A percentile compares a stretch with the other conserved stretches of the same genome.
Conservation (phyloP, 2,329 filamentous ascomycete genomes). For the Zopfia rhizophila region DNA sequence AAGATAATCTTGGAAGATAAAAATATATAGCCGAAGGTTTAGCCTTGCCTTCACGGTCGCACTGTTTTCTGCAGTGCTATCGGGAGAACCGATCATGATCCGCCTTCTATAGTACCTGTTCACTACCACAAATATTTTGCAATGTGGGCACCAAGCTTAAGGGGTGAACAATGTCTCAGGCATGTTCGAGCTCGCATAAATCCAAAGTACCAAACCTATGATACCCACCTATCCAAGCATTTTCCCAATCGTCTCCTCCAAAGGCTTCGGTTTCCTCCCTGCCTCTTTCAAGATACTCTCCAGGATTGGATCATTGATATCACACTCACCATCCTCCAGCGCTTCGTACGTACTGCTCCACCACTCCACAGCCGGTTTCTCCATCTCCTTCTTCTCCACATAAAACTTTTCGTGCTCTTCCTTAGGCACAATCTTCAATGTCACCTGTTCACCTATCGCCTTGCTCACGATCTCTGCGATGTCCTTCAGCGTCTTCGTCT, state of each 20-base stretch:
- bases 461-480: conserved; percentile 43
- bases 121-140: no score
- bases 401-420: conserved; percentile 56
- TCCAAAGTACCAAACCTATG: no score
- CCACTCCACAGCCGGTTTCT: conserved; percentile 55
- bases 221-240: conserved; percentile 47
- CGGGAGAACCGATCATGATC: no score
- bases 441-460: conserved; percentile 39
- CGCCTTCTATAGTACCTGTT: no score
- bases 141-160: no score
- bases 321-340: conserved; percentile 54
- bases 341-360: conserved; percentile 60
- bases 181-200: no score
- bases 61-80: no score
- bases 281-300: conserved; percentile 50
- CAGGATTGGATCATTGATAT: conserved; percentile 54
- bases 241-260: conserved; percentile 54
- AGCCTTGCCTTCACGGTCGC: no score
- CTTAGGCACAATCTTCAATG: conserved; percentile 48
- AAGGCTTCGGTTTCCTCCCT: conserved; percentile 46
- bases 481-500: conserved; percentile 37
- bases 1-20: no score
- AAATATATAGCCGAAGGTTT: no score
- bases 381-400: conserved; percentile 47
- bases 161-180: no score